Percentiles rank a stretch among this genome's conserved stretches.
These are phyloP conservation scores for Ocimum tenuiflorum DNA, from an alignment of 257 asterid genomes.

Conservation along the genomic window DNA sequence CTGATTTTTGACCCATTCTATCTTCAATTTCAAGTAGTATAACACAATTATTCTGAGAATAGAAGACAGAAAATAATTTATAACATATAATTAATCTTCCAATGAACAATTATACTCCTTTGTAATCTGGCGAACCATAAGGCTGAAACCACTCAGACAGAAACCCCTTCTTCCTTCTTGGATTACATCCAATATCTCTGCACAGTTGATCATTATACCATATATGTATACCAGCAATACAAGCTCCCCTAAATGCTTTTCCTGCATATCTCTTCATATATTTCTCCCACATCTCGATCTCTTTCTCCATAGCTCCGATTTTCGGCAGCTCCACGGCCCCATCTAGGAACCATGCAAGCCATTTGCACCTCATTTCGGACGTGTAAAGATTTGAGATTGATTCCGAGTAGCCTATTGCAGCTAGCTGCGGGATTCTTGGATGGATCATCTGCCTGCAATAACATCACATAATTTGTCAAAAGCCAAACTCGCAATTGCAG, in stretches of 20 bases:
- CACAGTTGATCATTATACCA: conserved; percentile 66
- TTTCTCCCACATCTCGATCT: conserved; percentile 32
- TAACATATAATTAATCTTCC: too few relatives aligned
- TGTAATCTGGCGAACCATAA: conserved; percentile 42
- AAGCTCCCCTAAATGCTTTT: conserved; percentile 28
- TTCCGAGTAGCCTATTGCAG: conserved; percentile 54
- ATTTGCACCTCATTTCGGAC: conserved; percentile 37
- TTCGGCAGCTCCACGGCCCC: conserved; percentile 29
- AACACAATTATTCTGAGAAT: too few relatives aligned
- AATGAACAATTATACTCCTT: background rate
- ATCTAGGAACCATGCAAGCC: conserved; percentile 34
- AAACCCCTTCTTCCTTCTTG: conserved; percentile 53
- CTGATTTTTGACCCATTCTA: too few relatives aligned
- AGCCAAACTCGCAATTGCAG: too few relatives aligned
- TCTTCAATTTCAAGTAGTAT: too few relatives aligned
- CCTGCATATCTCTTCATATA: conserved; percentile 36
- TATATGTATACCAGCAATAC: conserved; percentile 37
- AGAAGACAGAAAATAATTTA: too few relatives aligned
- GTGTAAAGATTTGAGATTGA: conserved; percentile 37
- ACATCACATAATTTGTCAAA: too few relatives aligned
- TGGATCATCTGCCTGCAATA: conserved; percentile 62
- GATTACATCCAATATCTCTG: conserved; percentile 49
- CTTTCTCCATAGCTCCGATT: conserved; percentile 38
- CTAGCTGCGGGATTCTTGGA: conserved; percentile 70
- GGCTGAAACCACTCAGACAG: conserved; percentile 40